Evolutionary conservation across 2,329 filamentous ascomycete genomes (phyloP), one percentile per base, ranked within the genome.

Genomic region (Cercospora beticola): DNA sequence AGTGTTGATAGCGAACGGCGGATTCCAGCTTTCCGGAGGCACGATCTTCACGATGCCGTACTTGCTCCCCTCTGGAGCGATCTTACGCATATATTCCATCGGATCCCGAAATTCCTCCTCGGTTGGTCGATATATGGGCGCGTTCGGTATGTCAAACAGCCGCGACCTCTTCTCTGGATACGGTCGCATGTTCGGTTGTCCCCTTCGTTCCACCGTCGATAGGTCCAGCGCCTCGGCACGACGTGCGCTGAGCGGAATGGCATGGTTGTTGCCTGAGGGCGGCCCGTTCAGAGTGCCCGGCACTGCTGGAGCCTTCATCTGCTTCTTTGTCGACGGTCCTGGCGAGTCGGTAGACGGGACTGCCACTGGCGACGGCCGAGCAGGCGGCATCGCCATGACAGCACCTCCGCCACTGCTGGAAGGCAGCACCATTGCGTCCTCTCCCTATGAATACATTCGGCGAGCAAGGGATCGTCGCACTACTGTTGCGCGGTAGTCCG

Each of bases 1-100:
- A 23, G 94, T 98, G 78, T 99, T 93, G 77, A 99, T 96, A 54
- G 94, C 94, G 79, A 99, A 98, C 16, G 93, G 86, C 7, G 95
- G 95, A 76, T 96, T 94, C 95, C 95, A 99, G 36, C 86, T 89
- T 71, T 95, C 92, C 0, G 95, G 95, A 5, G 95, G 95, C 66
- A 99, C 92, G 70, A 99, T 92, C 81, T 97, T 97, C 86, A 93
- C 94, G 64, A 99, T 92, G 62, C 95, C 95, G 81, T 92, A 98
- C 75, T 94, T 89, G 73, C 86, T 88, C 26, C 92, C 95, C 78
- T 97, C 93, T 0, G 92, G 89, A 0, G 90, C 86, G 74, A 99
- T 97, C 81, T 94, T 97, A 78, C 90, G 90, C 75, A 99, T 94
- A 77, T 97, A 99, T 75, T 92, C 91, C 77, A 97, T 89, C 0